Evolutionary conservation across 73 alveolate species (phyloP), one percentile per base, ranked within the genome.

Genomic region (Paramecium biaurelia): DNA sequence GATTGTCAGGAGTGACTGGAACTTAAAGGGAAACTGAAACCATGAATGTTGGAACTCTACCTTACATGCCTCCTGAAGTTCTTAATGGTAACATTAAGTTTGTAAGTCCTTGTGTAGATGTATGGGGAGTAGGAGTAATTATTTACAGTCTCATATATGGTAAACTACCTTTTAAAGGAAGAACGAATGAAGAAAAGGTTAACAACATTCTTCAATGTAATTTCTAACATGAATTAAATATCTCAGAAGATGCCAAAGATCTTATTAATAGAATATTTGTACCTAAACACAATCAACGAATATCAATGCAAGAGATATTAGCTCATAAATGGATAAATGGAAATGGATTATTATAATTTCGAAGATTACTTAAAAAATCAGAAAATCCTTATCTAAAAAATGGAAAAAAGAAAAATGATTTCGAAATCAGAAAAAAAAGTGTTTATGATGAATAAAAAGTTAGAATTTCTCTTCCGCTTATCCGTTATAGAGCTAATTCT

Each of bases 11-110:
- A 12, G 93, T 92, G 28, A 93, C 93, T 87, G 92, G 92, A 37
- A 92, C 95, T 32, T 88, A 93, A 15, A 93, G 92, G 34, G 72
- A 95, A 74, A 95, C 63, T 28, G 85, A 88, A 47, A 70, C 74
- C 12, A 76, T 95, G 70, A 95, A 76, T 70, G 96, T 98, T 57
- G 98, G 98, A 12, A 95, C 98, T 38, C 97, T 97, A 0, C 86
- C 92, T n/a, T 95, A 95, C 45, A 95, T 95, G 98, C 97, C 98
- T 23, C 98, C 98, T 2, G 98, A 95, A 37, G 94, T 95, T 5
- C 93, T 93, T n/a, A 90, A 85, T 57, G 85, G 92, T 15, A 88
- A 95, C 24, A 26, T 63, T 12, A 95, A 93, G 8, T 93, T 93
- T 84, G 38, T 30, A 43, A 96, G 98, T 23, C 43, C 85, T 10